Evolutionary conservation across 129 eudicot genomes (phyloP).

Genomic region (Lonicera japonica): DNA sequence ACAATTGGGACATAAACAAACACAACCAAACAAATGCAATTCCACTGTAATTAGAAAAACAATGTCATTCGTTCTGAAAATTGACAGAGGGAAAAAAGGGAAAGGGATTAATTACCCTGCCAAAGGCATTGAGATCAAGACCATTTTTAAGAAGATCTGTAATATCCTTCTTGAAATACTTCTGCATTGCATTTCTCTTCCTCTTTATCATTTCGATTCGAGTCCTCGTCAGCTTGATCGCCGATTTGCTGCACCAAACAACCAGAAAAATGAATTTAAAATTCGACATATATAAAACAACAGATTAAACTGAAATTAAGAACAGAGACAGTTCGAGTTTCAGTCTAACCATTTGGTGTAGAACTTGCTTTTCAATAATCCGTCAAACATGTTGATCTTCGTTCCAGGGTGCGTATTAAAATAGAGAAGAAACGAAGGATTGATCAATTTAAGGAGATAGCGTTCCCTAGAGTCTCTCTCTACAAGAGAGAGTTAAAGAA

Average conservation of each 20-base stretch:
- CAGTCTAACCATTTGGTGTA: conserved; percentile 47
- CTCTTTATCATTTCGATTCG: conserved; percentile 61
- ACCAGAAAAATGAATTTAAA: background rate
- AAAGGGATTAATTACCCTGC: conserved; percentile 49
- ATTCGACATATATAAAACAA: background rate
- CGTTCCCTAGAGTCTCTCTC: background rate
- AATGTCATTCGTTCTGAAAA: background rate
- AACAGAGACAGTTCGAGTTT: background rate
- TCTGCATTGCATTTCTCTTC: conserved; percentile 75
- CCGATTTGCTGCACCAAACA: conserved; percentile 48
- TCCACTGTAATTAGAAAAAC: too few species aligned
- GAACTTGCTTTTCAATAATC: conserved; percentile 60
- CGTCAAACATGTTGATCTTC: conserved; percentile 49
- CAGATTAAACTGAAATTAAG: background rate
- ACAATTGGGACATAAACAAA: too few species aligned
- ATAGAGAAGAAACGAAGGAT: too few species aligned
- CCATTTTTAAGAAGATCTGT: conserved; percentile 69
- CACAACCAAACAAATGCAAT: too few species aligned
- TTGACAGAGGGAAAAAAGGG: background rate
- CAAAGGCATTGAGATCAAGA: conserved; percentile 59
- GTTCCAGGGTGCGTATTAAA: background rate
- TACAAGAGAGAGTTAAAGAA: background rate
- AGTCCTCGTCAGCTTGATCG: conserved; percentile 40
- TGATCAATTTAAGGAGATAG: background rate
- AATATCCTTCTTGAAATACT: conserved; percentile 67